Conservation (phyloP, 2,329 filamentous ascomycete species). For the Cladophialophora bantiana region DNA sequence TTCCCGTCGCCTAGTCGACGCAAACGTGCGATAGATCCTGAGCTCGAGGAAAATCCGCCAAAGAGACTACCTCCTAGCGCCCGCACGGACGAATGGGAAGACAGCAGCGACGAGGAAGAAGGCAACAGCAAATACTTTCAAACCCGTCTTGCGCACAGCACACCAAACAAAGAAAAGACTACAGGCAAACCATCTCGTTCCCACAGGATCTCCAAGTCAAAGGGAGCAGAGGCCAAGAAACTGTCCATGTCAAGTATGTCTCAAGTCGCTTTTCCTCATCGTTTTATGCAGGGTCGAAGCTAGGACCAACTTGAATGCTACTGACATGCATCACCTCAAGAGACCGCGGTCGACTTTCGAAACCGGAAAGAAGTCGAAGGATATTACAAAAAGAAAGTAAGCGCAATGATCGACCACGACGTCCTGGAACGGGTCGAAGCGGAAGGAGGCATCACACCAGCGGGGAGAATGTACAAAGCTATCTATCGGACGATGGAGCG, state of each 20-base stretch:
- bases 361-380: conserved; percentile 16
- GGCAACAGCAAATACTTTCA: not conserved
- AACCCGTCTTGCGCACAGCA: not conserved
- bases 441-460: conserved; percentile 28
- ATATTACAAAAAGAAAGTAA: conserved; percentile 14
- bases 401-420: conserved; percentile 25
- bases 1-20: not conserved
- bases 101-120: not conserved
- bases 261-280: not conserved
- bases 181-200: not conserved
- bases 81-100: conserved; percentile 10
- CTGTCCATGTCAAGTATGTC: conserved; percentile 2
- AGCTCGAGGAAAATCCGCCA: too few relatives aligned
- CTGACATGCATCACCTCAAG: conserved; percentile 1
- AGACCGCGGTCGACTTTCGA: conserved; percentile 21
- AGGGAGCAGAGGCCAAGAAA: not conserved
- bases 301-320: not conserved
- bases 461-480: conserved; percentile 25
- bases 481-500: conserved; percentile 23
- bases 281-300: not conserved
- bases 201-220: not conserved
- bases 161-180: not conserved
- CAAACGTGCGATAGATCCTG: not conserved
- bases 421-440: conserved; percentile 24
- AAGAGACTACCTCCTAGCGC: conserved; percentile 5